Evolutionary conservation across 2,329 filamentous ascomycete species (phyloP), one percentile per base, ranked within the genome.

Genomic region (Claviceps purpurea): DNA sequence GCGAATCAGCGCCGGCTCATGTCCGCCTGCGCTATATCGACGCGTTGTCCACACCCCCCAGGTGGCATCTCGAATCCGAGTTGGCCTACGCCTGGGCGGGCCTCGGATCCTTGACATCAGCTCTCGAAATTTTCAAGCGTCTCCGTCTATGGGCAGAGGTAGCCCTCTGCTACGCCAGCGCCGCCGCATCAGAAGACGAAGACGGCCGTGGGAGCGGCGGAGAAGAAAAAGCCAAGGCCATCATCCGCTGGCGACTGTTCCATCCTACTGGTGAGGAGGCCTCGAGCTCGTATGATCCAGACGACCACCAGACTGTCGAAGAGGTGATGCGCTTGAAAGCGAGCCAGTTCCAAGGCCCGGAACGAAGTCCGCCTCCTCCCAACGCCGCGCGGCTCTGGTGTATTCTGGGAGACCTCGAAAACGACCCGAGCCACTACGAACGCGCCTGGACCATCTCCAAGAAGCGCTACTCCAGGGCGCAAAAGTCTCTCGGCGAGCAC

Each of bases 21-120:
- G 81, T 93, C 55, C 81, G 93, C 43, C 73, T 98, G 4, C 78
- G 80, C 52, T 96, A 94, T 62, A 81, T 96, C 46, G 89, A 94
- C 68, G 80, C 87, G 14, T 75, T 98, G 1, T 84, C 81, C 22
- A 87, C 90, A 0, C 89, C 91, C 0, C 87, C 89, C 0, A 74
- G 90, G 50, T 98, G 93, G 93, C 89, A 95, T 61, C 78, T 98
- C 1, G 93, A 98, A 64, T 85, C 90, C 0, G 93, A 98, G 64
- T 76, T 98, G 14, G 93, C 93, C 1, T 83, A 88, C 55, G 82
- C 89, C n/a, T 98, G 93, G 93, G 86, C 90, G 0, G 79, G 81
- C 47, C 78, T 96, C 2, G 93, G 93, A 10, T 94, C 89, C 42
- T 72, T 98, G 2, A 77, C 88, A 3, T 95, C 90, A 0, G 93